Percentiles rank a stretch among this genome's conserved stretches.
Evolutionary conservation across 306 rosid species (phyloP).

Genomic region (Myrica gale): DNA sequence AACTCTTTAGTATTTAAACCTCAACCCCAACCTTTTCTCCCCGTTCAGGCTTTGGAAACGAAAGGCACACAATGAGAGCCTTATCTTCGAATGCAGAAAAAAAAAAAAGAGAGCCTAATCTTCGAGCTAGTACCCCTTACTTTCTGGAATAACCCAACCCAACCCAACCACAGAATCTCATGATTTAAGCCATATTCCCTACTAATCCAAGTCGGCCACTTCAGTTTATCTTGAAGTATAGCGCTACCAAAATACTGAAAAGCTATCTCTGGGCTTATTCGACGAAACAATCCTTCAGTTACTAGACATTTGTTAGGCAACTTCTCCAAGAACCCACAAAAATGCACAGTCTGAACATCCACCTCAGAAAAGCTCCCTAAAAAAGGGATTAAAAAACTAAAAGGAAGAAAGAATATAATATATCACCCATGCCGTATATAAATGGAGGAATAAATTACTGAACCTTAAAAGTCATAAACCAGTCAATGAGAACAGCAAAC

Average conservation of each 20-base stretch:
- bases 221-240: too few species aligned
- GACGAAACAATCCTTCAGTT: not conserved
- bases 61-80: too few species aligned
- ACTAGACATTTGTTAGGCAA: not conserved
- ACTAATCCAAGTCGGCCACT: too few species aligned
- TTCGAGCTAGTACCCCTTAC: too few species aligned
- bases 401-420: not conserved
- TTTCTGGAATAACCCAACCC: too few species aligned
- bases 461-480: slow-evolving; percentile 28
- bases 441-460: slow-evolving; percentile 27
- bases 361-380: not conserved
- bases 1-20: too few species aligned
- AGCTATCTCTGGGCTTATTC: not conserved
- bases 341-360: not conserved
- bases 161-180: too few species aligned
- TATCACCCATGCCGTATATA: not conserved
- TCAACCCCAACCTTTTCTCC: too few species aligned
- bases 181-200: too few species aligned
- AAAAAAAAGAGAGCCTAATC: too few species aligned
- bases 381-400: not conserved
- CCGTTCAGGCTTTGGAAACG: too few species aligned
- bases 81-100: too few species aligned
- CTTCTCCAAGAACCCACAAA: not conserved
- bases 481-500: slow-evolving; percentile 20
- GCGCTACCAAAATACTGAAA: not conserved